These are phyloP conservation scores for Cercospora zeae-maydis DNA, from an alignment of 2,329 filamentous ascomycete genomes.

Conservation along the genomic window DNA sequence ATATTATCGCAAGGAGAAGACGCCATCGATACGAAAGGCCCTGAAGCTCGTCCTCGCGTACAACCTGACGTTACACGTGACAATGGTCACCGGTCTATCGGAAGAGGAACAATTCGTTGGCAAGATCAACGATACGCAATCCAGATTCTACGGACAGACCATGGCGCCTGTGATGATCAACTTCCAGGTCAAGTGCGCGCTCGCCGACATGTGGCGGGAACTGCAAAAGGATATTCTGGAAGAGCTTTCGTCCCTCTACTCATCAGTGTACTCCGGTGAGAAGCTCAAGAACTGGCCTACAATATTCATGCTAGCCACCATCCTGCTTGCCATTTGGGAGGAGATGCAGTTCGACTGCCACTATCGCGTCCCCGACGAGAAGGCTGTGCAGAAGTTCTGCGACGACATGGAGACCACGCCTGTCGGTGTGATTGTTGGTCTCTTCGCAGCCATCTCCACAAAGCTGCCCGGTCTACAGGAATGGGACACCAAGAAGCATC, in stretches of 20 bases:
- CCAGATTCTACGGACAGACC: constrained; percentile 84
- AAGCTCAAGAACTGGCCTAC: constrained; percentile 99
- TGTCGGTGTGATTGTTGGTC: constrained; percentile 90
- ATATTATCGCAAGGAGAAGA: constrained; percentile 83
- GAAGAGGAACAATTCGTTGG: constrained; percentile 74
- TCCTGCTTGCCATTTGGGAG: constrained; percentile 92
- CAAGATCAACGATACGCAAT: constrained; percentile 79
- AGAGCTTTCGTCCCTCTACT: constrained; percentile 88
- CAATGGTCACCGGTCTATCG: constrained; percentile 84
- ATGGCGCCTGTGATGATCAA: constrained; percentile 98
- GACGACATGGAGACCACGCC: constrained; percentile 94
- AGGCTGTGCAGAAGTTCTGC: constrained; percentile 90
- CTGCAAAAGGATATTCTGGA: constrained; percentile 93
- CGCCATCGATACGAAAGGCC: constrained; percentile 88
- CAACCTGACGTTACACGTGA: constrained; percentile 91
- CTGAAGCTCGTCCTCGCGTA: constrained; percentile 93
- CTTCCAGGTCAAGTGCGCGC: constrained; percentile 96
- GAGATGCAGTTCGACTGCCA: constrained; percentile 99
- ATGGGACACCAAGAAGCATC: constrained; percentile 90
- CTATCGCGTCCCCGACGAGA: constrained; percentile 82
- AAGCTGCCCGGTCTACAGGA: constrained; percentile 90
- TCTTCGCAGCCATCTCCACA: constrained; percentile 97
- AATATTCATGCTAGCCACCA: constrained; percentile 94
- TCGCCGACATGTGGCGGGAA: constrained; percentile 97
- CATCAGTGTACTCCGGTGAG: constrained; percentile 95